phyloP scores from a whole-genome alignment of 106 monocot genomes.

The Alisma plantagoaquatica region DNA sequence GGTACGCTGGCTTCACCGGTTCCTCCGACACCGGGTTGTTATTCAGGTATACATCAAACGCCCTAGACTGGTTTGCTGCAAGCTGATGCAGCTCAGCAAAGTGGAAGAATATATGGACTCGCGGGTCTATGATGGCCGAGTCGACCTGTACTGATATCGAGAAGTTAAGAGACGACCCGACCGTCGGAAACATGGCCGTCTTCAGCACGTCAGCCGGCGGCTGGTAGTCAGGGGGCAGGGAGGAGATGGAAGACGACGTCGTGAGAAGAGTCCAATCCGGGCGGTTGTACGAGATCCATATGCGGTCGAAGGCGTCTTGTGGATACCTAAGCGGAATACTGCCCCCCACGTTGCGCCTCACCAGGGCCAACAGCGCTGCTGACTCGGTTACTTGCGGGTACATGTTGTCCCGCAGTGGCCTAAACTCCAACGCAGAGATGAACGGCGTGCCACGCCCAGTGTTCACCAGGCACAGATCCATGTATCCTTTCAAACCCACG shows the following conservation, averaged over 20 bases:
- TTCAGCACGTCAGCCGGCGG: slow-evolving; percentile 25
- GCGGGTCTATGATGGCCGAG: too few species aligned
- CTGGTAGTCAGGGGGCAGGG: neutral
- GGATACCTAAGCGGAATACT: slow-evolving; percentile 17
- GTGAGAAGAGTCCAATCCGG: neutral
- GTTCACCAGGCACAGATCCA: slow-evolving; percentile 32
- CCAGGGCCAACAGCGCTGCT: neutral
- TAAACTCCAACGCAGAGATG: slow-evolving; percentile 8
- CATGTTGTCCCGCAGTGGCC: neutral
- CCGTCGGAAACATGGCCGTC: slow-evolving; percentile 12
- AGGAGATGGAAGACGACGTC: neutral
- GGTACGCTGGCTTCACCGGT: neutral
- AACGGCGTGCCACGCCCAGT: slow-evolving; percentile 6
- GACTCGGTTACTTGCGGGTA: neutral
- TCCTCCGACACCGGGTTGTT: neutral
- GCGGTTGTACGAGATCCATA: slow-evolving; percentile 14
- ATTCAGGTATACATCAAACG: slow-evolving; percentile 24
- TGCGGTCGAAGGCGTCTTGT: slow-evolving; percentile 24
- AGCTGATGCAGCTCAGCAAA: slow-evolving; percentile 19
- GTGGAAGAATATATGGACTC: neutral
- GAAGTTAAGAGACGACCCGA: neutral
- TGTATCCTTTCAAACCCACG: neutral
- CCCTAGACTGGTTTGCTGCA: neutral
- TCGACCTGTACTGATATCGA: neutral
- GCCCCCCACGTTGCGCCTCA: neutral